Percentiles rank a stretch among this genome's conserved stretches.
These are phyloP conservation scores for Boletus huronensis DNA, from an alignment of 768 basidiomycete species.

Conservation along the genomic window DNA sequence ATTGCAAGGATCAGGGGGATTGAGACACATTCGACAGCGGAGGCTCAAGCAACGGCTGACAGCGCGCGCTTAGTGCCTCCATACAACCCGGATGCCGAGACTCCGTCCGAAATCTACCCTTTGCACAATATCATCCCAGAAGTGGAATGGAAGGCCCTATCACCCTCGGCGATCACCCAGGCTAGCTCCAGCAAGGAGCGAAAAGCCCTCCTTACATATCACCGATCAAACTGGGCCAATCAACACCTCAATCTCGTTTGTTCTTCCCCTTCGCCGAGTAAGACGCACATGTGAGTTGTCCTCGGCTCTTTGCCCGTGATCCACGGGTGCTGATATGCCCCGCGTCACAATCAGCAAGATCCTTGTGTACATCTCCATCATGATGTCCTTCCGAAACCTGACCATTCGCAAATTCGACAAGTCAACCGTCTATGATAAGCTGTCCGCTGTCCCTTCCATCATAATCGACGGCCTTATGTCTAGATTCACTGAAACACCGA, in stretches of 20 bases:
- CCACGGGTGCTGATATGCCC: not conserved
- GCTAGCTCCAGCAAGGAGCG: conserved; percentile 49
- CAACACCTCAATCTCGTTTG: conserved; percentile 49
- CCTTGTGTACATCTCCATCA: conserved; percentile 75
- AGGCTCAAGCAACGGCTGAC: conserved; percentile 62
- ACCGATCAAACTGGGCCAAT: conserved; percentile 67
- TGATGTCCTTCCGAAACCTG: conserved; percentile 65
- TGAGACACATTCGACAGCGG: conserved; percentile 42
- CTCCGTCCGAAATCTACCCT: conserved; percentile 71
- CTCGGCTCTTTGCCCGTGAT: not conserved
- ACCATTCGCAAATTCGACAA: conserved; percentile 43
- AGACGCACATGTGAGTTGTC: conserved; percentile 54
- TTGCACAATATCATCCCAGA: conserved; percentile 76
- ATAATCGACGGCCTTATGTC: conserved; percentile 72
- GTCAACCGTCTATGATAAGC: conserved; percentile 50
- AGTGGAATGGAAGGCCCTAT: conserved; percentile 73
- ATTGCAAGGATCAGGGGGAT: not conserved
- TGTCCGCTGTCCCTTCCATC: conserved; percentile 55
- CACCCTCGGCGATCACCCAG: conserved; percentile 50
- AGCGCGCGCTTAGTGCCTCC: conserved; percentile 71
- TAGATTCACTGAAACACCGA: conserved; percentile 74
- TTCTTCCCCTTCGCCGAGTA: conserved; percentile 48
- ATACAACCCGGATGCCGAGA: conserved; percentile 60
- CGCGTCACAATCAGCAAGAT: conserved; percentile 52
- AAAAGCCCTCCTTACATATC: conserved; percentile 55